phyloP scores from a whole-genome alignment of 140 eudicot genomes.

The Anethum foeniculum region DNA sequence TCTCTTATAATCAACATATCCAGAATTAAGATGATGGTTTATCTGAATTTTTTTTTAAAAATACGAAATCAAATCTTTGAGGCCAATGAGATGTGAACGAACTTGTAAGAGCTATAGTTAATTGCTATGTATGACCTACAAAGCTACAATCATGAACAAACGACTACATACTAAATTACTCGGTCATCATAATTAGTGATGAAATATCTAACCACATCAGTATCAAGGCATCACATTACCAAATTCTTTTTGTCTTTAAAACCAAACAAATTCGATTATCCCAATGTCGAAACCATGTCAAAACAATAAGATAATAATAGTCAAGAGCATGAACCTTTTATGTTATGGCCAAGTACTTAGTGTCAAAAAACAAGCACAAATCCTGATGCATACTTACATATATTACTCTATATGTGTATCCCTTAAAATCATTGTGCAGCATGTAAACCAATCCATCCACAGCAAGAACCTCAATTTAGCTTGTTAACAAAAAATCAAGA shows the following conservation, averaged over 20 bases:
- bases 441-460: neutral
- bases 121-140: neutral
- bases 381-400: neutral
- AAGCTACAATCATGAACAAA: neutral
- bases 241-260: neutral
- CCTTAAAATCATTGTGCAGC: neutral
- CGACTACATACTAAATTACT: neutral
- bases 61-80: neutral
- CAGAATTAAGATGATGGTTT: neutral
- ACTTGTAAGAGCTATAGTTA: neutral
- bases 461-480: neutral
- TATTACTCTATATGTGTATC: no score
- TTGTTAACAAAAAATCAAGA: neutral
- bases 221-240: neutral
- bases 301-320: neutral
- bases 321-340: neutral
- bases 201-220: neutral
- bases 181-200: neutral
- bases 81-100: neutral
- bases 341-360: neutral
- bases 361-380: neutral
- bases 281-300: neutral
- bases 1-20: neutral
- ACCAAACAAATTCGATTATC: neutral
- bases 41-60: neutral